These are phyloP conservation scores for Byssochlamys sp. DNA, from an alignment of 2,329 filamentous ascomycete genomes.

Conservation along the genomic window DNA sequence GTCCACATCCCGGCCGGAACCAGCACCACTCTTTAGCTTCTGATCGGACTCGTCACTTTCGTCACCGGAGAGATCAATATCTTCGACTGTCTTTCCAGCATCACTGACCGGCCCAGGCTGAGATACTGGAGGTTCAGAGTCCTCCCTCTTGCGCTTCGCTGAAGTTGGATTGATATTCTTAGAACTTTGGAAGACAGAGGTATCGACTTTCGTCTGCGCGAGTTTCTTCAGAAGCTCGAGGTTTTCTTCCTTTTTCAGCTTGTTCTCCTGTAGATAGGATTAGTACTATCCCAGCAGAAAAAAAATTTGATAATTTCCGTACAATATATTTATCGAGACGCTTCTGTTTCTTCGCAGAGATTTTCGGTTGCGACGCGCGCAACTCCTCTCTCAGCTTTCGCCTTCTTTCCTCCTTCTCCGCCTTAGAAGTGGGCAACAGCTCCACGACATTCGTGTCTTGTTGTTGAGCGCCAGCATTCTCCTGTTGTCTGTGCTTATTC, in stretches of 20 bases:
- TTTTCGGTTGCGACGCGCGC: constrained; percentile 44
- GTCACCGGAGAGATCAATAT: constrained; percentile 22
- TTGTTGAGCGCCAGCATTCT: constrained; percentile 12
- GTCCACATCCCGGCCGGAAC: constrained; percentile 32
- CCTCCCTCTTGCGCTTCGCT: constrained; percentile 59
- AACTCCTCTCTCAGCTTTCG: constrained; percentile 46
- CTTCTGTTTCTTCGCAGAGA: constrained; percentile 58
- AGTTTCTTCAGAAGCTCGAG: constrained; percentile 74
- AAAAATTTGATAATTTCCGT: constrained; percentile 11
- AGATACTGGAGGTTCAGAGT: constrained; percentile 21
- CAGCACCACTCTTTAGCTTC: constrained; percentile 14
- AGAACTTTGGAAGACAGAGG: constrained; percentile 67
- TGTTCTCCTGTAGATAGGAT: constrained; percentile 56
- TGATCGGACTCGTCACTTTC: constrained; percentile 26
- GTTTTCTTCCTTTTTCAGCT: constrained; percentile 89
- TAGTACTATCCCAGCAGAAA: constrained; percentile 6
- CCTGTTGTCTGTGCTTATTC: constrained; percentile 38
- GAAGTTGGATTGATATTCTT: constrained; percentile 45
- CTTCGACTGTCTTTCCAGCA: constrained; percentile 13
- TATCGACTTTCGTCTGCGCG: constrained; percentile 69
- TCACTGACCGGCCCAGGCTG: constrained; percentile 8
- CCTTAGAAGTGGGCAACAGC: constrained; percentile 38
- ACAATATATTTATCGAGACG: constrained; percentile 60
- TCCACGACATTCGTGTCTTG: constrained; percentile 41
- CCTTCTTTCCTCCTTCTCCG: constrained; percentile 46